Evolutionary conservation across 257 asterid species (phyloP).

Genomic region (Solanum tacnaense): DNA sequence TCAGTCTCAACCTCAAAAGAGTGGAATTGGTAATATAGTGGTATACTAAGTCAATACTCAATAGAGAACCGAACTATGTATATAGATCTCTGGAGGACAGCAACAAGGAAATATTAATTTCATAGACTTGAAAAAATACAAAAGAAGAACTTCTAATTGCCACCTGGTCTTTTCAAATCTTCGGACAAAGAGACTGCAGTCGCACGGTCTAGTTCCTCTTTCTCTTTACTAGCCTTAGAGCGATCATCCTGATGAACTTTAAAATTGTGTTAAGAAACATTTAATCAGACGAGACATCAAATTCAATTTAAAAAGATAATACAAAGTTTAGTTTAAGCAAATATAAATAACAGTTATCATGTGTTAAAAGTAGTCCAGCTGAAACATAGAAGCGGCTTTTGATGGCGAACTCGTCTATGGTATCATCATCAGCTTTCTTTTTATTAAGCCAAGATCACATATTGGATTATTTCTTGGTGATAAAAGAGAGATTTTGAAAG

Average conservation of each 20-base stretch:
- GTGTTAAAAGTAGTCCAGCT: not conserved
- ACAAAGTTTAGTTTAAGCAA: not conserved
- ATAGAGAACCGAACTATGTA: not conserved
- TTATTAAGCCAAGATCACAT: not conserved
- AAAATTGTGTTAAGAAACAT: not conserved
- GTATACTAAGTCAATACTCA: not conserved
- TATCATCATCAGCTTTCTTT: not conserved
- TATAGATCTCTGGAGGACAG: not conserved
- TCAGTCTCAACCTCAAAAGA: not conserved
- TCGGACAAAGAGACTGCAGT: constrained; percentile 74
- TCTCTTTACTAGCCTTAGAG: constrained; percentile 44
- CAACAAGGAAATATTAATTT: not conserved
- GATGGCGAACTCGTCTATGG: too few species aligned
- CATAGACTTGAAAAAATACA: not conserved
- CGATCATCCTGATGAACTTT: constrained; percentile 61
- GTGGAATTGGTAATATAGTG: not conserved
- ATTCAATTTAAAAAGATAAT: not conserved
- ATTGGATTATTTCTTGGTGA: not conserved
- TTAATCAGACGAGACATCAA: not conserved
- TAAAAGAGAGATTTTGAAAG: not conserved
- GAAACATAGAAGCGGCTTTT: not conserved
- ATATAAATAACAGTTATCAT: not conserved
- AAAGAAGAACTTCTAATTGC: constrained; percentile 6
- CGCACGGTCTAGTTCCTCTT: constrained; percentile 82
- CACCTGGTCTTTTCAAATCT: constrained; percentile 56